phyloP scores from a whole-genome alignment of 352 stramenopile species.

The Phytophthora foliorum region DNA sequence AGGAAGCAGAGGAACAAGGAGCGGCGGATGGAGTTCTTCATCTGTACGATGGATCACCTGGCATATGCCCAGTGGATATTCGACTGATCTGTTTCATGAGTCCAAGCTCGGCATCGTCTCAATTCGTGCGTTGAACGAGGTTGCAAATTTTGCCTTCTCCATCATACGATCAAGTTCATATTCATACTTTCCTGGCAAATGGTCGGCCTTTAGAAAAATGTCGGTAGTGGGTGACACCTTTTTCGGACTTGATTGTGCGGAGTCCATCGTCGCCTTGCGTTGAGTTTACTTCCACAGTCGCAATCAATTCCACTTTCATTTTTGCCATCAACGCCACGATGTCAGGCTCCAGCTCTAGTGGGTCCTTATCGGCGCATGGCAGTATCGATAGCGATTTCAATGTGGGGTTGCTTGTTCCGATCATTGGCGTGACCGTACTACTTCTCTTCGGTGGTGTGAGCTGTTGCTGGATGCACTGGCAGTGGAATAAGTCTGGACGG shows the following conservation, averaged over 20 bases:
- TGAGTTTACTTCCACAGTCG: too few species aligned
- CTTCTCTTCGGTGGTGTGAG: conserved; percentile 30
- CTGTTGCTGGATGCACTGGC: conserved; percentile 34
- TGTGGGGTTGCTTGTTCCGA: conserved; percentile 25
- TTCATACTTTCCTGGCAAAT: too few species aligned
- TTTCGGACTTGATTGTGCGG: conserved; percentile 28
- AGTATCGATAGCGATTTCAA: conserved; percentile 18
- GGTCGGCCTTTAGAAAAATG: too few species aligned
- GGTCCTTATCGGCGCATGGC: conserved; percentile 8
- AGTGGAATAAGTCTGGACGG: conserved; percentile 25
- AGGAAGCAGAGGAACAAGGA: background rate
- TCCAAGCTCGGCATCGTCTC: too few species aligned
- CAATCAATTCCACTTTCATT: conserved; percentile 10
- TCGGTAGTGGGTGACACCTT: conserved; percentile 24
- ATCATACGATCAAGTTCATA: too few species aligned
- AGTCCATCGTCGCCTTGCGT: conserved; percentile 21
- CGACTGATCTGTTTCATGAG: conserved; percentile 1
- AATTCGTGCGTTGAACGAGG: too few species aligned
- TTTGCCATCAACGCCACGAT: background rate
- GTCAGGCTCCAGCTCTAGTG: conserved; percentile 4
- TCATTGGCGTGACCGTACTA: conserved; percentile 24
- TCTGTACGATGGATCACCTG: background rate
- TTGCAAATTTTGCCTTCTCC: too few species aligned
- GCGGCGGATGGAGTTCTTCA: background rate
- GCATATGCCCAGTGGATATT: background rate